Evolutionary conservation across 1,284 basidiomycete genomes (phyloP).

Genomic region (Malassezia nana): DNA sequence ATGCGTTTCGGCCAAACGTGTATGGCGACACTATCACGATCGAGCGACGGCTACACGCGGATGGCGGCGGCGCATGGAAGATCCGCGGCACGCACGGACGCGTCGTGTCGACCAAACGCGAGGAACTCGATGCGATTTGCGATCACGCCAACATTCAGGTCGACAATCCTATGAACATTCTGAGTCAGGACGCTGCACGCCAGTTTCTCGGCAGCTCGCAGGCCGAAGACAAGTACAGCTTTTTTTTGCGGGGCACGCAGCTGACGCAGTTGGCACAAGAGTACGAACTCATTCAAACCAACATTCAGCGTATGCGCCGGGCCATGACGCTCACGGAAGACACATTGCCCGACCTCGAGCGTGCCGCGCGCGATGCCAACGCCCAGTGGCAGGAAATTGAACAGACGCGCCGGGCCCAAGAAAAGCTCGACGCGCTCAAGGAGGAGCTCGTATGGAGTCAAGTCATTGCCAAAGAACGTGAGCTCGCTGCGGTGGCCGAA

Average conservation of each 20-base stretch:
- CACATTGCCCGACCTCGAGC: constrained; percentile 63
- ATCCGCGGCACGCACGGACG: constrained; percentile 62
- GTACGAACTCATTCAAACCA: constrained; percentile 62
- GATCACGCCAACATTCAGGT: constrained; percentile 94
- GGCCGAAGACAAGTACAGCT: constrained; percentile 73
- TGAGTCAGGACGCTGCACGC: constrained; percentile 55
- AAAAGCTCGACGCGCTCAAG: constrained; percentile 62
- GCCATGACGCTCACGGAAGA: constrained; percentile 52
- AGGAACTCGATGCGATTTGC: constrained; percentile 76
- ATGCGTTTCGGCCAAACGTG: constrained; percentile 70
- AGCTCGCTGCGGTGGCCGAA: constrained; percentile 22
- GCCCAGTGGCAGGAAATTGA: constrained; percentile 62
- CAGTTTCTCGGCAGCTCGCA: constrained; percentile 79
- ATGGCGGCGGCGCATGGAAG: constrained; percentile 69
- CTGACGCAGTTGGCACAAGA: constrained; percentile 76
- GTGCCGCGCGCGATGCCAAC: constrained; percentile 57
- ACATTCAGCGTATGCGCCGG: constrained; percentile 31
- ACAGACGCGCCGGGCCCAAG: constrained; percentile 62
- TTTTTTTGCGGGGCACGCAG: constrained; percentile 88
- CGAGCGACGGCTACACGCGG: constrained; percentile 67
- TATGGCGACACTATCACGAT: constrained; percentile 79
- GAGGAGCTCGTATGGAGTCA: constrained; percentile 81
- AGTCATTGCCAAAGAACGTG: constrained; percentile 61
- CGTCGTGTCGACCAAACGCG: constrained; percentile 66
- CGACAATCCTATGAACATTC: constrained; percentile 88